Conservation (phyloP, 2,329 filamentous ascomycete species). For the Cercospora janseana region DNA sequence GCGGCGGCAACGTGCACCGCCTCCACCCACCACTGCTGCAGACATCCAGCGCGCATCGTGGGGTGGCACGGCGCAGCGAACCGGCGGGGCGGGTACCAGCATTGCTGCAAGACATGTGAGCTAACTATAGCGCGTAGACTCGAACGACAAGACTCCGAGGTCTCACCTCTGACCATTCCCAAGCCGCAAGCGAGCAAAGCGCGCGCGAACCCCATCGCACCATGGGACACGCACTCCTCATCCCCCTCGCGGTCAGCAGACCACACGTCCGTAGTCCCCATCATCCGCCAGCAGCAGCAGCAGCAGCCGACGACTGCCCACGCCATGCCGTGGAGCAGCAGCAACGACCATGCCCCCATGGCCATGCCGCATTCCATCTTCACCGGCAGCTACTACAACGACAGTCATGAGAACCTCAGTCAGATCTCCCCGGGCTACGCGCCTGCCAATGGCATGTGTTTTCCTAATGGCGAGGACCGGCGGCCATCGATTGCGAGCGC, state of each 20-base stretch:
- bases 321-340: slow-evolving; percentile 48
- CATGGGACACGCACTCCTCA: slow-evolving; percentile 49
- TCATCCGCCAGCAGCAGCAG: slow-evolving; percentile 41
- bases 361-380: slow-evolving; percentile 44
- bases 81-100: slow-evolving; percentile 11
- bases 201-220: slow-evolving; percentile 46
- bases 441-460: slow-evolving; percentile 51
- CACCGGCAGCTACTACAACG: slow-evolving; percentile 60
- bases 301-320: slow-evolving; percentile 54
- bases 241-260: slow-evolving; percentile 17
- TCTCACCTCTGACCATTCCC: slow-evolving; percentile 41
- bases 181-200: slow-evolving; percentile 45
- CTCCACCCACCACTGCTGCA: not conserved
- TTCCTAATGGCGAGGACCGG: slow-evolving; percentile 68
- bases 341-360: slow-evolving; percentile 36
- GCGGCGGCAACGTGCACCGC: slow-evolving; percentile 11
- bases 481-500: slow-evolving; percentile 86
- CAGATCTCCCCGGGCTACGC: slow-evolving; percentile 71
- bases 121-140: slow-evolving; percentile 39
- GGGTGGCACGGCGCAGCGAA: slow-evolving; percentile 27
- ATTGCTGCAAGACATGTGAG: slow-evolving; percentile 22
- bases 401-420: slow-evolving; percentile 67
- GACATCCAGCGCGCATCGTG: slow-evolving; percentile 19
- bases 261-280: slow-evolving; percentile 54
- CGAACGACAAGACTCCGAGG: slow-evolving; percentile 47